phyloP scores from a whole-genome alignment of 768 basidiomycete species.

The Lentinula sp. region DNA sequence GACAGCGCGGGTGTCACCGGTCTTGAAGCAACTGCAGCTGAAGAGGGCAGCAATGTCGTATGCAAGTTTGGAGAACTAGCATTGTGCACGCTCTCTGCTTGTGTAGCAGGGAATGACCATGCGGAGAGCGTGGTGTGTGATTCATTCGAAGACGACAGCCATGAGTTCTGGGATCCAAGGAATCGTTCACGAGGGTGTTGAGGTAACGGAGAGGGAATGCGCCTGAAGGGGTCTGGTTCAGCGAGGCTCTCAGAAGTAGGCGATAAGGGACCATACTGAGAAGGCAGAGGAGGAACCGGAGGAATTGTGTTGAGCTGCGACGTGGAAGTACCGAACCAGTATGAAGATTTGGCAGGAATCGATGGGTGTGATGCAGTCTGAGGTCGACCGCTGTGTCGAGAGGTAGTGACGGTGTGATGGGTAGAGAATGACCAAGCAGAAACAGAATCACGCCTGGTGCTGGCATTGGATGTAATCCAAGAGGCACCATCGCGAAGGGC shows the following conservation, averaged over 20 bases:
- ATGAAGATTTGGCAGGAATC: constrained; percentile 50
- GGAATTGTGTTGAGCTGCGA: constrained; percentile 30
- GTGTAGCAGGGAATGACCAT: constrained; percentile 63
- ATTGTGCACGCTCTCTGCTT: constrained; percentile 25
- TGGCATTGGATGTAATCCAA: constrained; percentile 71
- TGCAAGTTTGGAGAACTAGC: constrained; percentile 37
- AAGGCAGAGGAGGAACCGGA: constrained; percentile 65
- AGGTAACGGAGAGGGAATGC: constrained; percentile 34
- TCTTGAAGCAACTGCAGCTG: constrained; percentile 30
- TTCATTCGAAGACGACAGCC: constrained; percentile 61
- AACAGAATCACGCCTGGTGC: constrained; percentile 49
- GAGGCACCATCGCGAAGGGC: constrained; percentile 69
- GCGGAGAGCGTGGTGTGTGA: constrained; percentile 53
- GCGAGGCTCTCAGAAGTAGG: constrained; percentile 30
- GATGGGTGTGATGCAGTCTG: constrained; percentile 34
- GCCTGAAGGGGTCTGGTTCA: constrained; percentile 62
- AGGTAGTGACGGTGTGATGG: constrained; percentile 39
- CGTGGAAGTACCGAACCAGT: constrained; percentile 52
- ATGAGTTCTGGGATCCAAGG: constrained; percentile 62
- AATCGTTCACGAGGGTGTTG: constrained; percentile 38
- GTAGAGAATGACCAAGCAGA: constrained; percentile 75
- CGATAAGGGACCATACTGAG: constrained; percentile 45
- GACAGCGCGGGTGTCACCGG: constrained; percentile 49
- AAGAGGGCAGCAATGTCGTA: constrained; percentile 29
- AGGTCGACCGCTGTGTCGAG: constrained; percentile 26